These are phyloP conservation scores for Herpetospermum pedunculosum DNA, from an alignment of 306 rosid genomes.

Conservation along the genomic window DNA sequence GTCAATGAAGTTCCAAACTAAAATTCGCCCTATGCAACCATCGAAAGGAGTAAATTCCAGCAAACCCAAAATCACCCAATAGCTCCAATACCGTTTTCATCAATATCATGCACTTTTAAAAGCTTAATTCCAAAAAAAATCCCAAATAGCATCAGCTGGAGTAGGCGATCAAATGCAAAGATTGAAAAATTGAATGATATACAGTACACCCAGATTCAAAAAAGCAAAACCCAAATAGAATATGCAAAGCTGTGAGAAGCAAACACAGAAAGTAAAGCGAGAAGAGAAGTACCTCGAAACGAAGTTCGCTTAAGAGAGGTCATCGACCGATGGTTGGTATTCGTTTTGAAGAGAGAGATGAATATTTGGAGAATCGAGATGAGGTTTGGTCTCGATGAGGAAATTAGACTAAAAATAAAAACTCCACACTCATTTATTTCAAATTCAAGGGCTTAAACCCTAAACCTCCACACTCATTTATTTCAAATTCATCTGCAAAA, in stretches of 20 bases:
- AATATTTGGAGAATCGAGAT: slow-evolving; percentile 14
- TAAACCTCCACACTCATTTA: too few relatives aligned
- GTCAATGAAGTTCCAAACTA: slow-evolving; percentile 25
- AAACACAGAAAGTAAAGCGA: not conserved
- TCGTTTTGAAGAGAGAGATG: too few relatives aligned
- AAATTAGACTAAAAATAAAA: slow-evolving; percentile 5
- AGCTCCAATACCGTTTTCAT: slow-evolving; percentile 14
- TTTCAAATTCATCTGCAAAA: too few relatives aligned
- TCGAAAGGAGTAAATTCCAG: slow-evolving; percentile 7
- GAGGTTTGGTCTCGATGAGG: slow-evolving; percentile 23
- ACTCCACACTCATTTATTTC: too few relatives aligned
- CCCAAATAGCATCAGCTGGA: slow-evolving; percentile 18
- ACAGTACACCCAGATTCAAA: slow-evolving; percentile 9
- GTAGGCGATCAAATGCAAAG: slow-evolving; percentile 10
- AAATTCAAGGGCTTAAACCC: too few relatives aligned
- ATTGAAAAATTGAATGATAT: slow-evolving; percentile 12
- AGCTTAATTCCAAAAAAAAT: slow-evolving; percentile 13
- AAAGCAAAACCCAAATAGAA: not conserved
- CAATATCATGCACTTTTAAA: slow-evolving; percentile 2
- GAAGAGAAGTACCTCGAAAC: slow-evolving; percentile 18
- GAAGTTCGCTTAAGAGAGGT: slow-evolving; percentile 1
- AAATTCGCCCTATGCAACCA: slow-evolving; percentile 10
- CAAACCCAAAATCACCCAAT: slow-evolving; percentile 22
- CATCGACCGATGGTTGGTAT: not conserved
- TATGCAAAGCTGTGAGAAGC: slow-evolving; percentile 14